Evolutionary conservation across 2,329 filamentous ascomycete species (phyloP), one percentile per base, ranked within the genome.

Genomic region (Neospermospora avenae): DNA sequence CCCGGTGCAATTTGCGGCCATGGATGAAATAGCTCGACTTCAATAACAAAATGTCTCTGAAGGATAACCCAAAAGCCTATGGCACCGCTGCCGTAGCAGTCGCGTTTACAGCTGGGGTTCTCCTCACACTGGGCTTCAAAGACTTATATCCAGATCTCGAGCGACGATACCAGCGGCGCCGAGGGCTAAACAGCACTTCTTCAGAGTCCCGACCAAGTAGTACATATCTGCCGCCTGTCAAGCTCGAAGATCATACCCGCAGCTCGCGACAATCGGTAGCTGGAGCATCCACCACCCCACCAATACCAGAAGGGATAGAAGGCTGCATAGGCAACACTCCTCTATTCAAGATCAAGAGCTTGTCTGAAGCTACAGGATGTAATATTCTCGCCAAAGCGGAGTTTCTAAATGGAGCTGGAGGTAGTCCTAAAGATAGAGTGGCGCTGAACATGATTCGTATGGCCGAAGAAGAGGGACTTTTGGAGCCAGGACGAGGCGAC

Each of bases 281-380:
- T 22, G 64, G 65, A 4, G 37, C 59, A 14, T 62, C 66, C 3
- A 45, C 61, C 16, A 45, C 61, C 16, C 66, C 66, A 6, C 55
- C 63, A 61, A 84, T 93, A 58, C 84, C 85, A 14, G 84, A 90
- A 58, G 95, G 95, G 18, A 90, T 99, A 62, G 92, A 96, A 74
- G 90, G 88, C 48, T 91, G 89, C 72, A 98, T 99, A 72, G 95
- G 95, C 59, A 90, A 96, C 75, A 99, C 95, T 14, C 93, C 93
- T 1, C 81, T 99, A 25, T 84, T 99, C 69, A 85, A 85, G 65
- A 92, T 99, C 72, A 89, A 86, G 67, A 93, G 90, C 39, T 82
- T 99, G 24, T 96, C 90, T 3, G 86, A 89, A 49, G 91, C 87
- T 18, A 97, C 95, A 3, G 92, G 92, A 20, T 92, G 95, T 70